phyloP scores from a whole-genome alignment of 345 rosid genomes.

The Citrus cavaleriei region DNA sequence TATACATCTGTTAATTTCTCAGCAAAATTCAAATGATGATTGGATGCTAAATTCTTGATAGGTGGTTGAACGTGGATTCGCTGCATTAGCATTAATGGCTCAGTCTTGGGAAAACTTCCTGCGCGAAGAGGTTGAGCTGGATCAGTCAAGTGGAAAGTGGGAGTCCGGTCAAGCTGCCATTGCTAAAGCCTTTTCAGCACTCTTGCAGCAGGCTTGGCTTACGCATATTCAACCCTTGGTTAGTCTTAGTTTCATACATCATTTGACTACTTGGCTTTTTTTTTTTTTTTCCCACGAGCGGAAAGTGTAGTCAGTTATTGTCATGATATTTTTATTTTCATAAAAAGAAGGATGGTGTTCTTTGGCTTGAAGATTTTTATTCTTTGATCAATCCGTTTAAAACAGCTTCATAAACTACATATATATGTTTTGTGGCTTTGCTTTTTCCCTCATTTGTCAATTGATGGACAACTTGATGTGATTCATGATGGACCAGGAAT shows the following conservation, averaged over 20 bases:
- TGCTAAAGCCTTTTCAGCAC: constrained; percentile 58
- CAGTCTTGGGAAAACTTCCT: constrained; percentile 60
- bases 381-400: neutral
- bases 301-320: neutral
- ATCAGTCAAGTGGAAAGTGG: constrained; percentile 44
- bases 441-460: neutral
- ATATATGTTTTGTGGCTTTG: neutral
- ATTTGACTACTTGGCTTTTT: neutral
- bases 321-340: neutral
- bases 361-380: neutral
- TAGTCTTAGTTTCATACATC: constrained; percentile 23
- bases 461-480: neutral
- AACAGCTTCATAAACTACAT: neutral
- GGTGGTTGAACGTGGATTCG: constrained; percentile 72
- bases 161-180: constrained; percentile 52
- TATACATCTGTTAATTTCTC: neutral
- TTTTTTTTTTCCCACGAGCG: neutral
- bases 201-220: constrained; percentile 81
- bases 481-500: constrained; percentile 30
- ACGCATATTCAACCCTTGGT: constrained; percentile 33
- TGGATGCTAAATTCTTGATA: constrained; percentile 20
- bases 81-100: constrained; percentile 63
- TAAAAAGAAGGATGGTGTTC: neutral
- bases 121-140: constrained; percentile 47
- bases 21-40: constrained; percentile 6